Evolutionary conservation across 225 moss, liverwort and hornwort species (phyloP).

Genomic region (Pleurozium schreberi): DNA sequence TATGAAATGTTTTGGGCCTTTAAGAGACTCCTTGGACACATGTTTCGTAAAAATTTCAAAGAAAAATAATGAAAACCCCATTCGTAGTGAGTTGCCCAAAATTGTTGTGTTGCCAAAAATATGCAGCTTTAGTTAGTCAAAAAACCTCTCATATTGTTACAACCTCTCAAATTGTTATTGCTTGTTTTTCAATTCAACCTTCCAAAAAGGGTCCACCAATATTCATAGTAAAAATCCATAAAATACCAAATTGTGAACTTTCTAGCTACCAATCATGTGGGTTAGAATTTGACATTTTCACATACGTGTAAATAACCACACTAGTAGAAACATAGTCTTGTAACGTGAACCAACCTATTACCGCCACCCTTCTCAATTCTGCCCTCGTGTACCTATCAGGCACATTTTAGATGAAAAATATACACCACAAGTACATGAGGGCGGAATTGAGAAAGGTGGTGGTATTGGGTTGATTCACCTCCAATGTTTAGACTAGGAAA

Average conservation of each 20-base stretch:
- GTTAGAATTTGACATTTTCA: background rate
- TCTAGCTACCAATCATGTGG: background rate
- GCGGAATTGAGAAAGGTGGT: background rate
- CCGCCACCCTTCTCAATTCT: background rate
- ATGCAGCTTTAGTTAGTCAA: no score
- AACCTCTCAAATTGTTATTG: background rate
- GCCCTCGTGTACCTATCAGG: fast-evolving
- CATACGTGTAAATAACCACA: fast-evolving
- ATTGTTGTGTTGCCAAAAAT: no score
- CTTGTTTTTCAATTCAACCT: background rate
- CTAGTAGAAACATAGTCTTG: background rate
- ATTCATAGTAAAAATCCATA: background rate
- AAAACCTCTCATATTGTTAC: background rate
- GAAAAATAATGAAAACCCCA: no score
- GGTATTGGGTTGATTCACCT: background rate
- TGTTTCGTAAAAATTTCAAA: no score
- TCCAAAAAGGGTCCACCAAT: background rate
- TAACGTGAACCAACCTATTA: background rate
- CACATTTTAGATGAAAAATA: background rate
- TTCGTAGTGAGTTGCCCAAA: no score
- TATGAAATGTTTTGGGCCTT: no score
- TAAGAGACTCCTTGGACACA: no score
- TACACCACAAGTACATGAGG: background rate
- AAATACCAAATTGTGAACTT: background rate
- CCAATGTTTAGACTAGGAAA: no score